Evolutionary conservation across 2,329 filamentous ascomycete genomes (phyloP), one percentile per base, ranked within the genome.

Genomic region (Fusarium domesticum): DNA sequence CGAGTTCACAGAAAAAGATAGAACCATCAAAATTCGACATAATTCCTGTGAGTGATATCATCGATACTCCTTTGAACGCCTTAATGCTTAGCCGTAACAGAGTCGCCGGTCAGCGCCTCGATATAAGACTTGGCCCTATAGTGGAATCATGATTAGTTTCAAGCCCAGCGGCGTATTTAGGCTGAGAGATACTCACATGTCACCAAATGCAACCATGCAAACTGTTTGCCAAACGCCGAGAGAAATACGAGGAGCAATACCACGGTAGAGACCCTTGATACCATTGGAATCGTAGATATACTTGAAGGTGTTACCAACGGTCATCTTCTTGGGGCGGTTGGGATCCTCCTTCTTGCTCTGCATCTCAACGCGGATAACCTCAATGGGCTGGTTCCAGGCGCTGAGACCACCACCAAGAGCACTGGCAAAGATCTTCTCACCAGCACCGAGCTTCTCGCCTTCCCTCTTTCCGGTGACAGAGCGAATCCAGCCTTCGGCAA

Each of bases 321-420:
- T 97, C 87, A 98, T 85, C 77, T 98, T 98, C 84, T 96, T 96
- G 60, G 93, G 93, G 40, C 93, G 87, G 78, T 97, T 97, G 49
- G 93, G 91, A 68, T 98, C 93, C 61, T 87, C 89, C 62, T 86
- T 96, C 84, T 96, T 97, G 76, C 89, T 95, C 83, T 98, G 93
- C 89, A 98, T 96, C 81, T 98, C 93, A 51, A 98, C 92, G 55
- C 93, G 89, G 68, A 98, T 96, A 67, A 98, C 93, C 81, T 98
- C 93, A 68, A 98, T 98, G 52, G 93, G 93, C 80, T 98, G 93
- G 75, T 98, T 98, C 93, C 93, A 98, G 55, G 93, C 93, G 52
- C 84, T 90, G 62, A 98, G 78, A 67, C 93, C 93, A 81, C 93
- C 93, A 74, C 93, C 93, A 8, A 98, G 68, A 55, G 83, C 82